Evolutionary conservation across 1,139 yeast genomes (phyloP).

Genomic region (Taiozyma sp.): DNA sequence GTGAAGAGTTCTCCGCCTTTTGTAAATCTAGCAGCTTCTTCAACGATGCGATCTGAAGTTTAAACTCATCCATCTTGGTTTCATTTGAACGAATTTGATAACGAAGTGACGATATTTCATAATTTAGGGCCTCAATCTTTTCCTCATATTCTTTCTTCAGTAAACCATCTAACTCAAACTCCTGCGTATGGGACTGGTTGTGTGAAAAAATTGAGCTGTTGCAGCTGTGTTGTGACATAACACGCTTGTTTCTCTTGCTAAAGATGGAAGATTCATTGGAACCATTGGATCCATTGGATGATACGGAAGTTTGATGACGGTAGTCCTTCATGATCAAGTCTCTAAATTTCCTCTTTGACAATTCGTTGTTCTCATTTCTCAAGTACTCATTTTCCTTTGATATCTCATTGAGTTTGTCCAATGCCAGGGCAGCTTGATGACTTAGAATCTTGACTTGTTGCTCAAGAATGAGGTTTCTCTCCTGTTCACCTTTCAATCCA

Average conservation of each 20-base stretch:
- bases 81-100: neutral
- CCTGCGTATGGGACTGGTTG: neutral
- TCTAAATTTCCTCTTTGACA: slow-evolving; percentile 9
- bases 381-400: slow-evolving; percentile 25
- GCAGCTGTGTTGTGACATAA: slow-evolving; percentile 7
- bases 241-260: slow-evolving; percentile 3
- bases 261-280: slow-evolving; percentile 5
- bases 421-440: slow-evolving; percentile 25
- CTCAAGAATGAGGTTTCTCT: slow-evolving; percentile 18
- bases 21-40: neutral
- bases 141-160: neutral
- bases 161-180: neutral
- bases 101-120: neutral
- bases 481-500: slow-evolving; percentile 20
- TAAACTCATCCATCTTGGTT: slow-evolving; percentile 1
- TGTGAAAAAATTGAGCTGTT: neutral
- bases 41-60: slow-evolving; percentile 1
- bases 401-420: slow-evolving; percentile 25
- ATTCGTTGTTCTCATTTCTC: slow-evolving; percentile 24
- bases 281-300: slow-evolving; percentile 4
- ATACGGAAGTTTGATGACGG: slow-evolving; percentile 10
- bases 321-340: slow-evolving; percentile 4
- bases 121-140: slow-evolving; percentile 2
- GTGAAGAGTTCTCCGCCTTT: neutral
- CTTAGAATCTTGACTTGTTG: slow-evolving; percentile 23